Evolutionary conservation across 179 eudicot species (phyloP), one percentile per base, ranked within the genome.

Genomic region (Silene coronaria): DNA sequence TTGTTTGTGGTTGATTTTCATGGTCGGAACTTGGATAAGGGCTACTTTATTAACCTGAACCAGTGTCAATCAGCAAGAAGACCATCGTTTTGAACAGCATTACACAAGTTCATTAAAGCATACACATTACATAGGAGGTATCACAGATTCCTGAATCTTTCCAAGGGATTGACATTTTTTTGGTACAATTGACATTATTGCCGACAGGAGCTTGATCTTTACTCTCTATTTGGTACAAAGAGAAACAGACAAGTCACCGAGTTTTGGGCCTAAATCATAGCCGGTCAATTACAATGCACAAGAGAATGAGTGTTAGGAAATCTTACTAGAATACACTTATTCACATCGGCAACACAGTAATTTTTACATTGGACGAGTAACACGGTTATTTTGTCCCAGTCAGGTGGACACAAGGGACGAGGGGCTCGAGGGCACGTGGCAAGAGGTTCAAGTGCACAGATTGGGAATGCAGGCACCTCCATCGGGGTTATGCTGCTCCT

Each of bases 401-500:
- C 34, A 30, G 51, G 24, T 0, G 16, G 3, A 24, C 17, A 22
- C 17, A 22, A 34, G 76, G 19, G 65, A 53, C 28, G 34, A 62
- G 57, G 76, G 76, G 19, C 57, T 34, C 28, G 34, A 62, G 57
- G 76, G 22, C 58, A 38, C 45, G 14, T 48, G 64, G 26, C 2
- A 11, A 28, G 46, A 27, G 23, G 24, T 55, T 84, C 81, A 88
- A 72, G 83, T 86, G 75, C 89, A 89, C 57, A 87, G 85, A 74
- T 84, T 89, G 34, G 93, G 91, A 68, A 89, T 89, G 81, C 90
- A 87, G 17, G 83, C 87, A 4, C 88, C 85, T 11, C 80, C 82
- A 51, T 88, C 91, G 60, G 85, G 79, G 77, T 80, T 81, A 30
- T 83, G 91, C 71, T 83, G 88, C 72, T 88, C 91, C 79, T 83